phyloP scores from a whole-genome alignment of 257 asterid species.

The Avicennia marina region DNA sequence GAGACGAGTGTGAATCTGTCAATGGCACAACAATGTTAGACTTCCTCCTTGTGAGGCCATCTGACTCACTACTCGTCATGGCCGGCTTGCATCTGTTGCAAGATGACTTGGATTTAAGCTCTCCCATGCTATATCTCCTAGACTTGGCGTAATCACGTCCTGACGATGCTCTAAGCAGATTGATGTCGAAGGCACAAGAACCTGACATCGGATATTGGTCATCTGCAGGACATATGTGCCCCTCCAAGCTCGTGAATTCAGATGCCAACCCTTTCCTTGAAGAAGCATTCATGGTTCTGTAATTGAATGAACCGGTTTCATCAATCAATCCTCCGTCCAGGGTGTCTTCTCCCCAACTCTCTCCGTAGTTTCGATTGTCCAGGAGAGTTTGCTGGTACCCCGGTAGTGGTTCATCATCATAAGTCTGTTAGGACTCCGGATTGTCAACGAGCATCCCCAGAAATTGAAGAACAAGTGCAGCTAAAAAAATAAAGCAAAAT shows the following conservation, averaged over 20 bases:
- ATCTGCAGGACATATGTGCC: conserved; percentile 19
- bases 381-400: conserved; percentile 49
- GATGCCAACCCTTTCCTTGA: conserved; percentile 28
- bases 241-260: conserved; percentile 14
- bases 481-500: too few species aligned
- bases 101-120: conserved; percentile 52
- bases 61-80: conserved; percentile 38
- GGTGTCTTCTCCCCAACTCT: conserved; percentile 50
- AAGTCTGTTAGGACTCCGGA: conserved; percentile 51
- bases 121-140: conserved; percentile 65
- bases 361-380: conserved; percentile 47
- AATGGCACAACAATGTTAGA: conserved; percentile 60
- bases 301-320: conserved; percentile 37
- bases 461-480: background rate
- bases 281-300: conserved; percentile 45
- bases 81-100: conserved; percentile 75
- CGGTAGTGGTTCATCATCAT: conserved; percentile 68
- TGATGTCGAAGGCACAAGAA: conserved; percentile 17
- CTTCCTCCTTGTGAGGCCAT: conserved; percentile 34
- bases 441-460: background rate
- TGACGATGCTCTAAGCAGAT: conserved; percentile 2
- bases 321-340: conserved; percentile 27
- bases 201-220: conserved; percentile 17
- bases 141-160: conserved; percentile 36
- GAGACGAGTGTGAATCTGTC: conserved; percentile 68